Evolutionary conservation across 2,329 filamentous ascomycete genomes (phyloP), one percentile per base, ranked within the genome.

Genomic region (Hymenoscyphus salicellus): DNA sequence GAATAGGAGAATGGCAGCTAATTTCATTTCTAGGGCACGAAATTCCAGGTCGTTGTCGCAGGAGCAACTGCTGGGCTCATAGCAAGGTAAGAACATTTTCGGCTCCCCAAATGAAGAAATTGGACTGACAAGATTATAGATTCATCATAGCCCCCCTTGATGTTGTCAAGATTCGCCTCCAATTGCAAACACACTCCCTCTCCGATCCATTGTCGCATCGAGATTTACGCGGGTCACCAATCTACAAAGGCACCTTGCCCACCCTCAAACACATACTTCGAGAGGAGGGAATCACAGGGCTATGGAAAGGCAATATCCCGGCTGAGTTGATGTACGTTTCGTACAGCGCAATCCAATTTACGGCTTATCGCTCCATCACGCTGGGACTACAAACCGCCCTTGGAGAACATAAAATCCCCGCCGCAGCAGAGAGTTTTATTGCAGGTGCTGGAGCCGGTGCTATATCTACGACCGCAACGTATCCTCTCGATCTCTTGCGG

Each of bases 251-350:
- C 71, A 92, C 92, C 0, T 72, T 93, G 49, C 83, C 85, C 11
- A 96, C 93, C 1, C 81, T 96, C 75, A 84, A 84, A 64, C 85
- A 89, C 66, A 98, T 98, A 73, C 77, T 94, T 60, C 81, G 80
- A 32, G 83, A 93, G 73, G 95, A 99, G 77, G 95, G 95, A 52
- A 75, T 98, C 70, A 89, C 89, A 61, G 90, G 87, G 33, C 84
- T 99, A 69, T 99, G 95, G 95, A 98, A 98, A 82, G 95, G 95
- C 76, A 99, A 99, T 76, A 87, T 99, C 65, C 93, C 95, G 46
- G 95, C 95, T 60, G 95, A 98, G 82, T 80, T 95, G 68, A 88
- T 99, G 80, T 99, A 99, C 80, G 84, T 99, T 70, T 89, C 88
- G 77, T 99, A 98, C 79, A 89, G 92, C 68, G 90, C 90, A 68